phyloP scores from a whole-genome alignment of 2,329 filamentous ascomycete genomes.

The Trichocomaceae sp. region DNA sequence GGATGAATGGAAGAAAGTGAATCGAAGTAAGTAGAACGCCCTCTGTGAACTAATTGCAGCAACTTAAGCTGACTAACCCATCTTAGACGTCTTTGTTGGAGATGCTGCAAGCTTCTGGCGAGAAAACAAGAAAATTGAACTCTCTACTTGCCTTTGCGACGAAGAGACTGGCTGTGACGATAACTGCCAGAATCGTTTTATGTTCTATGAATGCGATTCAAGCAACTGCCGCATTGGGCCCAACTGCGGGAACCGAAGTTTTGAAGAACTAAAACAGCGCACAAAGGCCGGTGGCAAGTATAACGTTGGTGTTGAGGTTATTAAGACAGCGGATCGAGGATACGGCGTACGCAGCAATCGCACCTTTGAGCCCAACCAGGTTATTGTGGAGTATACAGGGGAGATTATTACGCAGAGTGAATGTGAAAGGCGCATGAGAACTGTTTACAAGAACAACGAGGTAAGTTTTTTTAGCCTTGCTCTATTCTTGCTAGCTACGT shows the following conservation, averaged over 20 bases:
- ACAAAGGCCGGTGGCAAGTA: conserved; percentile 75
- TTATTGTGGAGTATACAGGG: conserved; percentile 97
- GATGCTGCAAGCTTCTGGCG: conserved; percentile 76
- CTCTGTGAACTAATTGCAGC: not conserved
- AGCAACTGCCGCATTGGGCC: conserved; percentile 76
- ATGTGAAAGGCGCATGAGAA: conserved; percentile 87
- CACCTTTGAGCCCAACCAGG: conserved; percentile 79
- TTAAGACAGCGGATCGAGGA: conserved; percentile 81
- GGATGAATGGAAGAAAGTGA: conserved; percentile 85
- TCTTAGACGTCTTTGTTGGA: conserved; percentile 77
- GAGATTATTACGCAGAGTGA: conserved; percentile 96
- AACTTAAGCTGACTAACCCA: conserved; percentile 1
- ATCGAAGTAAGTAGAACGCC: conserved; percentile 62
- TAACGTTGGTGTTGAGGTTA: conserved; percentile 87
- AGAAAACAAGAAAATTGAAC: conserved; percentile 65
- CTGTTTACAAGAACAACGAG: conserved; percentile 87
- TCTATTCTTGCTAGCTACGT: not conserved
- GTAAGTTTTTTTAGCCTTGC: conserved; percentile 44
- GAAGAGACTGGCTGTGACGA: conserved; percentile 77
- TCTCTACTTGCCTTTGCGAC: conserved; percentile 71
- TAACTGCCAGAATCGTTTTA: conserved; percentile 87
- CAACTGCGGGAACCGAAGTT: conserved; percentile 82
- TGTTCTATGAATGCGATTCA: conserved; percentile 94
- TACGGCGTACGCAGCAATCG: conserved; percentile 89
- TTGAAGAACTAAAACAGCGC: conserved; percentile 69